phyloP scores from a whole-genome alignment of 169 alveolate species.

The Eimeria sp. region DNA sequence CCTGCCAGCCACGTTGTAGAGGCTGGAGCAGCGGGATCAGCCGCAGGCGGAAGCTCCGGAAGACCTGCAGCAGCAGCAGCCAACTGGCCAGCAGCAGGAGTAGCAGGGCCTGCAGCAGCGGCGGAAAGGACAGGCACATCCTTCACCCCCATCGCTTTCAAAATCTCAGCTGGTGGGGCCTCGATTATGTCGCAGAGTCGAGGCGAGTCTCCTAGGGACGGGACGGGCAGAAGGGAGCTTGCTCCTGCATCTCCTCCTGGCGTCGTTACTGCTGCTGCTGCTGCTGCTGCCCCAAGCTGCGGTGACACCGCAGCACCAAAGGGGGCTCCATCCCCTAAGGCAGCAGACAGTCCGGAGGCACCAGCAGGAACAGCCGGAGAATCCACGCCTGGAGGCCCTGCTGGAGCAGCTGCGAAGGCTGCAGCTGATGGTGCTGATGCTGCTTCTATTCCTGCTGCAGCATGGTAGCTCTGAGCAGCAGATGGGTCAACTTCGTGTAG shows the following conservation, averaged over 20 bases:
- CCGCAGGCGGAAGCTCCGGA: background rate
- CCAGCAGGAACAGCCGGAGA: background rate
- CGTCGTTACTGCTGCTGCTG: constrained; percentile 11
- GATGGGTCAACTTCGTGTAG: background rate
- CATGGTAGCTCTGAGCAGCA: background rate
- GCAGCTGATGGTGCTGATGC: constrained; percentile 4
- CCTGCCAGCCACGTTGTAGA: constrained; percentile 47
- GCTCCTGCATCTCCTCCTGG: background rate
- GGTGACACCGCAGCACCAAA: background rate
- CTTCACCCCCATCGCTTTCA: constrained; percentile 59
- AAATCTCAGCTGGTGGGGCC: constrained; percentile 58
- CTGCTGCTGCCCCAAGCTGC: constrained; percentile 3
- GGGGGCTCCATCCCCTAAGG: background rate
- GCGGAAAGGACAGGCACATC: constrained; percentile 10
- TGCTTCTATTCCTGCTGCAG: constrained; percentile 22
- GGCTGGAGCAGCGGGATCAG: constrained; percentile 5
- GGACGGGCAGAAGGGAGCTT: background rate
- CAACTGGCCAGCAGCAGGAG: constrained; percentile 6
- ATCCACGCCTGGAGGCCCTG: background rate
- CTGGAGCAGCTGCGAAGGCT: background rate
- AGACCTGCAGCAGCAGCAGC: constrained; percentile 8
- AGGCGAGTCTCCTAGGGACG: constrained; percentile 51
- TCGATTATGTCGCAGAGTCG: constrained; percentile 55
- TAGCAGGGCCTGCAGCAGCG: constrained; percentile 1
- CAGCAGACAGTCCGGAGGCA: too few species aligned